A percentile compares a stretch with the other conserved stretches of the same genome.
Conservation (phyloP, 306 rosid genomes). For the Trifolium repens region DNA sequence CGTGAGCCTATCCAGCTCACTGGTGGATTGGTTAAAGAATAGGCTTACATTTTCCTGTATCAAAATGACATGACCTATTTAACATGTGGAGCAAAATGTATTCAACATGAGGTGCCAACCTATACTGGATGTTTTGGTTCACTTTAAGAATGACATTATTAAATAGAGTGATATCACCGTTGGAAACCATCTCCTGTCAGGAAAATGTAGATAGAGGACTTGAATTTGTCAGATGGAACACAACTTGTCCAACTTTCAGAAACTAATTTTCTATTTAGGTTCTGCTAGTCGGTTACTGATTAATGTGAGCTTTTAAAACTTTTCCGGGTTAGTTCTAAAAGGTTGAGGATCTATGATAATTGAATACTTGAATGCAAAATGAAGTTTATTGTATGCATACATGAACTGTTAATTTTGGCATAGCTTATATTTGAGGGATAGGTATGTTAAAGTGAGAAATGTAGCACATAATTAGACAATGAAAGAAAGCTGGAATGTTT, state of each 20-base stretch:
- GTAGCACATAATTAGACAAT: neutral
- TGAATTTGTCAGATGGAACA: neutral
- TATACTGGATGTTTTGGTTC: neutral
- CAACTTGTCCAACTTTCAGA: neutral
- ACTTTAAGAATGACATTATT: neutral
- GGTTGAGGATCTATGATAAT: neutral
- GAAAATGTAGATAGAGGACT: too few species aligned
- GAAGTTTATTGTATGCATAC: neutral
- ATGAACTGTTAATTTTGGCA: neutral
- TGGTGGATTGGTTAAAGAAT: neutral
- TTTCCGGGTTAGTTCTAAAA: neutral
- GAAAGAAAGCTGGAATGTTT: neutral
- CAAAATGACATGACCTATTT: neutral
- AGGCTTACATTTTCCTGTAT: neutral
- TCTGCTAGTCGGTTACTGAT: neutral
- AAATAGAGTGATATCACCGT: too few species aligned
- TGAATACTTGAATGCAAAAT: neutral
- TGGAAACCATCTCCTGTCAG: neutral
- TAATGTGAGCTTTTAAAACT: neutral
- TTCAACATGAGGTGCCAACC: neutral
- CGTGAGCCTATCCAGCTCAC: neutral
- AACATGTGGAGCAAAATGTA: neutral
- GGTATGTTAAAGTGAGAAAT: conserved; percentile 1
- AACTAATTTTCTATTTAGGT: too few species aligned
- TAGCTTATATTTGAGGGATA: neutral